Conservation (phyloP, 495 filamentous ascomycete species). For the Penicillium chermesinum region DNA sequence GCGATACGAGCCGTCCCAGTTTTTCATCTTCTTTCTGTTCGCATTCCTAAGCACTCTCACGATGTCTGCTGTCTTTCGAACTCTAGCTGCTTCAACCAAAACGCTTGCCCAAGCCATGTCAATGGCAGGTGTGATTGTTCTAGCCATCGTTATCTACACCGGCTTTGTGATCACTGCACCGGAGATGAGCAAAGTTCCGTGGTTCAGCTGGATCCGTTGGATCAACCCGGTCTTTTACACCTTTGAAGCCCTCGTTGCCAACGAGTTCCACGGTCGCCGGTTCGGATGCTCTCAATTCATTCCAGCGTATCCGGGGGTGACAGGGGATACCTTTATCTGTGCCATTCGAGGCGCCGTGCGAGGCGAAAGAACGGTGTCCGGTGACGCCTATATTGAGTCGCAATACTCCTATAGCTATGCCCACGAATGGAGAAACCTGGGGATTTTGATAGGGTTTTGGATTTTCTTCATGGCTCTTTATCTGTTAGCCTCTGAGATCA, state of each 20-base stretch:
- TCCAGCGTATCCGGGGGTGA: slow-evolving; percentile 65
- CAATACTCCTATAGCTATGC: slow-evolving; percentile 52
- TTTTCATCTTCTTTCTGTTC: slow-evolving; percentile 60
- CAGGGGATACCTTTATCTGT: slow-evolving; percentile 45
- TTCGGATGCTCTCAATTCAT: slow-evolving; percentile 47
- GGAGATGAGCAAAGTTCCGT: slow-evolving; percentile 40
- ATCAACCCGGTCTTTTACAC: slow-evolving; percentile 44
- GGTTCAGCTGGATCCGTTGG: slow-evolving; percentile 49
- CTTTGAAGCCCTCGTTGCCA: slow-evolving; percentile 40
- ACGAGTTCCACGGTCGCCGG: slow-evolving; percentile 55
- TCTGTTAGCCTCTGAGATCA: slow-evolving; percentile 41
- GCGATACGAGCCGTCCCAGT: slow-evolving; percentile 45
- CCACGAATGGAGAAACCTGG: slow-evolving; percentile 63
- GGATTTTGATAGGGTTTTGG: slow-evolving; percentile 60
- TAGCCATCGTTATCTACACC: slow-evolving; percentile 44
- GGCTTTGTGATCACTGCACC: slow-evolving; percentile 43
- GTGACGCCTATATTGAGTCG: slow-evolving; percentile 48
- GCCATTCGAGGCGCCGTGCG: slow-evolving; percentile 49
- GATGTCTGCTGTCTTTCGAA: slow-evolving; percentile 50
- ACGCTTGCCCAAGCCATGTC: slow-evolving; percentile 48
- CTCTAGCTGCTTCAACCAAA: slow-evolving; percentile 42
- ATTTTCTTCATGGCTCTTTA: slow-evolving; percentile 54
- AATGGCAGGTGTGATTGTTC: slow-evolving; percentile 41
- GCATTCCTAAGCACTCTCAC: slow-evolving; percentile 50
- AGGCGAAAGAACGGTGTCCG: slow-evolving; percentile 47